Base-by-base conservation (phyloP, 2,329 filamentous ascomycete genomes). In the Simplicillium sp. region DNA sequence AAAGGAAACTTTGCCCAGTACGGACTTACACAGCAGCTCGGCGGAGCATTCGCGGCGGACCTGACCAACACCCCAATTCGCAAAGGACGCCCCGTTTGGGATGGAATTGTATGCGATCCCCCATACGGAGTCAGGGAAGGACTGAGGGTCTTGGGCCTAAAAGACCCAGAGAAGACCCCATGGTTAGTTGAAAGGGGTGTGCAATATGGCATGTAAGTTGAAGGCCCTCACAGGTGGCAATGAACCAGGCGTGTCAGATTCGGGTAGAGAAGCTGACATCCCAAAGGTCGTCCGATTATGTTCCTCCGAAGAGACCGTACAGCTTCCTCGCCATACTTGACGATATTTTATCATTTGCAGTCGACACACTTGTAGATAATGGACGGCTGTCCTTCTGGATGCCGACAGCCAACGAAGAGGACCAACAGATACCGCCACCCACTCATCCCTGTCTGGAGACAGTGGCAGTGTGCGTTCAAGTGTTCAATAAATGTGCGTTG, bases 121-220 rank as follows among this genome's bases (percentile, higher is more conserved):
- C 92, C 92, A 0, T 98, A 98, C 56, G 92, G 92, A 3, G 88
- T 98, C 6, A 75, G 92, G 37, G 92, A 98, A 61, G 92, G 92
- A 0, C 62, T 97, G 44, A 85, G 85, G 53, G 90, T 98, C 2
- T 70, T 98, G 1, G 92, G 92, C 1, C 74, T 77, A 40, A 78
- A 82, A 46, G 81, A 92, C 51, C 73, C 76, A 0, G 71, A 71
- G 40, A 80, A 75, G 52, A 67, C 63, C 4, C 66, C 71, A 2
- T 73, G 71, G 52, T 68, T 85, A 1, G 67, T 86, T 25, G 76
- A 83, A 43, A 77, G 86, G 54, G 87, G 86, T 1, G 75, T 77
- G 42, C 70, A 75, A 45, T 77, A 80, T 51, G 82, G 87, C 64
- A 73, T 75, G 77, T 85, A 66, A 54, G 77, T 63, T 29, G 25